Evolutionary conservation across 306 rosid genomes (phyloP), one percentile per base, ranked within the genome.

Genomic region (Gillenia trifoliata): DNA sequence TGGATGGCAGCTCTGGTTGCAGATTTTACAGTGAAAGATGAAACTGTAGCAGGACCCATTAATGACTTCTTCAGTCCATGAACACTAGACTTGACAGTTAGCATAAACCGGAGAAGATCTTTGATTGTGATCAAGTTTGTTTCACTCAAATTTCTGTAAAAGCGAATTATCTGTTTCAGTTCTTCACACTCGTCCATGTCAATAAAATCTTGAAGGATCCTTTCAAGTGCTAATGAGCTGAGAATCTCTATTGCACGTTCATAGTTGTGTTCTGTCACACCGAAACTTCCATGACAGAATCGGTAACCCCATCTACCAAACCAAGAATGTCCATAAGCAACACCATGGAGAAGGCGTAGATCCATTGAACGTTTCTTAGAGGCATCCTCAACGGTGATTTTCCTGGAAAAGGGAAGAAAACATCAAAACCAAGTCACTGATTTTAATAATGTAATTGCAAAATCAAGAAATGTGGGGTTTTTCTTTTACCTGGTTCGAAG

Each of bases 231-330:
- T 79, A 88, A 59, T 2, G 96, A 82, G 60, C 93, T 85, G 64
- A 93, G 86, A 50, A 63, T 28, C 56, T 86, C 84, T 15, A 91
- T 81, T 47, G 98, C 93, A 68, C 71, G 78, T 20, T 79, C 49
- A 76, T 91, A 93, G 36, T 75, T 83, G 72, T 75, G 64, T 15
- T 81, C 86, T 43, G 82, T 84, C 25, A 89, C 90, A 1, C 97
- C 96, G 45, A 89, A 93, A 79, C 93, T 88, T 74, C 97, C 97
- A 6, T 87, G 92, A 64, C 82, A 80, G 56, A 93, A 91, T 45
- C 71, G 79, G 72, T 93, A 93, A 2, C 91, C 96, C 98, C 98
- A 93, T 69, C 97, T 83, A 23, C 97, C 97, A 33, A 93, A 93
- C 98, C 98, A 93, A 19, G 93, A 85, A 78, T 93, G 96, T 8